Evolutionary conservation across 306 rosid species (phyloP).

Genomic region (Cucurbita maxima): DNA sequence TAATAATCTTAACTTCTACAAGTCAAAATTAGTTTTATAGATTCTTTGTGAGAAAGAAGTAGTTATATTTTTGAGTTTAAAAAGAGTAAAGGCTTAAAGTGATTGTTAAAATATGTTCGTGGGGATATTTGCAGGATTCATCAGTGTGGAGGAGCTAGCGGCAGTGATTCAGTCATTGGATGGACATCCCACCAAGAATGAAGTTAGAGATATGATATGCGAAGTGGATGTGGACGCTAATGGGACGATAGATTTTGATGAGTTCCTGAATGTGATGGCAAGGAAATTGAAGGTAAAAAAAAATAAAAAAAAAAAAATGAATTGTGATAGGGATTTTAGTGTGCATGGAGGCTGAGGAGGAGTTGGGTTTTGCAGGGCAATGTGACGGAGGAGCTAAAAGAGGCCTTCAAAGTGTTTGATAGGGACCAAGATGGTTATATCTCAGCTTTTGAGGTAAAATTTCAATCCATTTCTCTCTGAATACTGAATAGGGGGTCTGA

Average conservation of each 20-base stretch:
- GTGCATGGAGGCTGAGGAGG: neutral
- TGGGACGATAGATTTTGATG: slow-evolving; percentile 30
- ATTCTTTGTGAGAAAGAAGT: neutral
- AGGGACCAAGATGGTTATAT: slow-evolving; percentile 75
- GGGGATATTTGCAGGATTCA: slow-evolving; percentile 15
- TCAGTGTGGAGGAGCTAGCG: slow-evolving; percentile 25
- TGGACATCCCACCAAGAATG: slow-evolving; percentile 30
- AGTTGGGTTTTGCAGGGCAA: slow-evolving; percentile 17
- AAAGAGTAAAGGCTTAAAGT: neutral
- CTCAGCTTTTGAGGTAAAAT: slow-evolving; percentile 51
- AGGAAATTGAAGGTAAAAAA: slow-evolving; percentile 30
- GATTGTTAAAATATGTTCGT: neutral
- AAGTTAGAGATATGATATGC: slow-evolving; percentile 28
- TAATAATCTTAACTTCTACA: neutral
- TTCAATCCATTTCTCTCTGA: neutral
- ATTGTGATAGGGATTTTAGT: neutral
- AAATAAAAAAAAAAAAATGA: neutral
- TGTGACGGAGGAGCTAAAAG: slow-evolving; percentile 54
- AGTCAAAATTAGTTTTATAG: neutral
- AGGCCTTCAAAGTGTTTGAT: slow-evolving; percentile 75
- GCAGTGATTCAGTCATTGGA: slow-evolving; percentile 23
- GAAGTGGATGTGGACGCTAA: slow-evolving; percentile 23
- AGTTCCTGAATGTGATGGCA: slow-evolving; percentile 39
- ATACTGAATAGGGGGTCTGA: neutral
- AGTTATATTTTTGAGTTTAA: neutral